phyloP scores from a whole-genome alignment of 23 red algal genomes.

The Gracilaria domingensis region DNA sequence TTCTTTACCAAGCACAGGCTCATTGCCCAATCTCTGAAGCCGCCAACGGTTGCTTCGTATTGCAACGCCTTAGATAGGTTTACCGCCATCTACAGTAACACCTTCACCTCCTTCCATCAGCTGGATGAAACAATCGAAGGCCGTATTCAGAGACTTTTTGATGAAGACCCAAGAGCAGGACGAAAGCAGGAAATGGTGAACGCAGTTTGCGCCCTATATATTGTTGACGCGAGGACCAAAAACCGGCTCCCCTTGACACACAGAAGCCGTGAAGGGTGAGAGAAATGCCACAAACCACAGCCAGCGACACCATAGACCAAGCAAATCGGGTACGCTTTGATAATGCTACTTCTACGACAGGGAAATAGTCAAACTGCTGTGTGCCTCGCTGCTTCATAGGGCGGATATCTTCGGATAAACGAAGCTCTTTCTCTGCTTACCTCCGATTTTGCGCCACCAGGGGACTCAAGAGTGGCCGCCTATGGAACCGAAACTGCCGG shows the following conservation, averaged over 20 bases:
- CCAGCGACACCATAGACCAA: not conserved
- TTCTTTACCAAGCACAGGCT: constrained; percentile 15
- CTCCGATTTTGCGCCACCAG: not conserved
- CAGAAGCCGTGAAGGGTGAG: not conserved
- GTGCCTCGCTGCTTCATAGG: not conserved
- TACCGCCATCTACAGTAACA: not conserved
- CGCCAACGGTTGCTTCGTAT: not conserved
- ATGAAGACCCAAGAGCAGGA: not conserved
- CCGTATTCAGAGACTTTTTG: not conserved
- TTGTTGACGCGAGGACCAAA: not conserved
- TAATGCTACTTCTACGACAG: not conserved
- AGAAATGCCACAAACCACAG: not conserved
- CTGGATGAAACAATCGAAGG: not conserved
- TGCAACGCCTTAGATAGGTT: not conserved
- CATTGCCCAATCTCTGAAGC: constrained; percentile 1
- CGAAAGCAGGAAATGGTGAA: constrained; percentile 15
- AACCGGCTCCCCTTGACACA: not conserved
- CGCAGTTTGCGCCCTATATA: not conserved
- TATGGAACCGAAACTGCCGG: not conserved
- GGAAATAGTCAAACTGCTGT: not conserved
- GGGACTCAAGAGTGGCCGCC: not conserved
- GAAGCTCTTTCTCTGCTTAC: not conserved
- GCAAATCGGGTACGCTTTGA: not conserved
- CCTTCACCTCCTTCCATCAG: not conserved
- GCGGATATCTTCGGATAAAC: not conserved